These are phyloP conservation scores for Globisporangium paddicum DNA, from an alignment of 352 stramenopile species.

Conservation along the genomic window DNA sequence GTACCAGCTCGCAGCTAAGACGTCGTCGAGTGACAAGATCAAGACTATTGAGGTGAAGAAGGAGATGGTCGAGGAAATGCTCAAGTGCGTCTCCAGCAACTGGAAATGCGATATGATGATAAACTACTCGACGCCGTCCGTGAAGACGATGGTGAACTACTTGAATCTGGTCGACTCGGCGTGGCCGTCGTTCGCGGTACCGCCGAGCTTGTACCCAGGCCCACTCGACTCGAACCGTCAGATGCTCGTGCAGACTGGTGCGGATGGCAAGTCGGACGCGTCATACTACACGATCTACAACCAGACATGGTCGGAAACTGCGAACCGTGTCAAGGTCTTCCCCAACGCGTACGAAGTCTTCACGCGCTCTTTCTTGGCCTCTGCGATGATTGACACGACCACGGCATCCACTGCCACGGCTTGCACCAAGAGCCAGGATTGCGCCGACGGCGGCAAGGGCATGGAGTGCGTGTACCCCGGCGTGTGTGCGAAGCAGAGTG, in stretches of 20 bases:
- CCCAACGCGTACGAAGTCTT: constrained; percentile 83
- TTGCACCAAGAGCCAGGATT: constrained; percentile 58
- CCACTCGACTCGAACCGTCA: constrained; percentile 40
- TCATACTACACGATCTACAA: constrained; percentile 46
- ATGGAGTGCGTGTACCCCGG: constrained; percentile 80
- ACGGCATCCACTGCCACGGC: constrained; percentile 22
- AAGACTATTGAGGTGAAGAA: constrained; percentile 46
- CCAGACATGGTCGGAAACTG: constrained; percentile 46
- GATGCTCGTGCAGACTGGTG: constrained; percentile 37
- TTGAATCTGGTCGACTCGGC: constrained; percentile 34
- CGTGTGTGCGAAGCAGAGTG: constrained; percentile 45
- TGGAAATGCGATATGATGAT: constrained; percentile 74
- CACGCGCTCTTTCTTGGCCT: constrained; percentile 62
- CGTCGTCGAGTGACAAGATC: constrained; percentile 32
- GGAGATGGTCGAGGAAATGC: constrained; percentile 46
- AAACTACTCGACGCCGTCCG: constrained; percentile 53
- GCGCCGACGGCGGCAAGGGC: constrained; percentile 34
- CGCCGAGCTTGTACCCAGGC: constrained; percentile 55
- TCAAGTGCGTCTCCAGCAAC: constrained; percentile 53
- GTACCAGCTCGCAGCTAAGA: constrained; percentile 55
- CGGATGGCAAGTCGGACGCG: constrained; percentile 13
- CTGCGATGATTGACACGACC: constrained; percentile 41
- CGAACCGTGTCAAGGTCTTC: constrained; percentile 57
- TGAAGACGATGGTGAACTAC: constrained; percentile 68
- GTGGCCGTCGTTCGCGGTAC: constrained; percentile 47